Base-by-base conservation (phyloP, 495 filamentous ascomycete genomes). In the Astrocystis sublimbata region DNA sequence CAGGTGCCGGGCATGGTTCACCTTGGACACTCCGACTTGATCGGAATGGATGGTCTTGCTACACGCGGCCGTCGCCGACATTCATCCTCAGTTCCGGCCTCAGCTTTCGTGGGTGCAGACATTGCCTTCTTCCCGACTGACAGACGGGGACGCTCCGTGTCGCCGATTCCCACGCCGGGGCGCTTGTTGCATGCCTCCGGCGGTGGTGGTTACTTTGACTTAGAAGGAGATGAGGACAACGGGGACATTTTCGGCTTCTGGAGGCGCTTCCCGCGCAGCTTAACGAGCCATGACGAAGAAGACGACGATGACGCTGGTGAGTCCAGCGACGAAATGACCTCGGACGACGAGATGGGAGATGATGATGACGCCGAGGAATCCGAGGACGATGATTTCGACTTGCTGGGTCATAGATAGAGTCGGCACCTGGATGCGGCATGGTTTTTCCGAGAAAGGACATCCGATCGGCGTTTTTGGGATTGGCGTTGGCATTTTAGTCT, bases 391-490 rank as follows among this genome's bases (percentile, higher is more conserved):
- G 74, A 79, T 49, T 86, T 90, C 65, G 84, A 86, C 55, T 79
- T 92, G 54, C 83, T 89, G 67, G 90, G 89, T n/a, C 89, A 92
- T 76, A 82, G 86, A 54, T 85, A 73, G 76, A 43, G 38, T 42
- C 47, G 46, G 60, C 38, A 65, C 61, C 56, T 66, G 60, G 56
- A 61, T 60, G 36, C 33, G 40, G 41, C 24, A 45, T 53, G 54
- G 54, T 55, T 63, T 42, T 61, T 70, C 15, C n/a, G n/a, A 35
- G 45, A 3, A 51, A 24, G 36, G 36, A 47, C 26, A 45, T 28
- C 7, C 47, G 30, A 51, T 53, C 19, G 56, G 62, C 62, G 56
- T 58, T n/a, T n/a, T 68, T 45, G 49, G 41, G 63, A 59, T 66
- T 69, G 58, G 63, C 51, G 65, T 71, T 30, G 50, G 51, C 24